Base-by-base conservation (phyloP, 345 rosid genomes). In the Populus pruinosa region DNA sequence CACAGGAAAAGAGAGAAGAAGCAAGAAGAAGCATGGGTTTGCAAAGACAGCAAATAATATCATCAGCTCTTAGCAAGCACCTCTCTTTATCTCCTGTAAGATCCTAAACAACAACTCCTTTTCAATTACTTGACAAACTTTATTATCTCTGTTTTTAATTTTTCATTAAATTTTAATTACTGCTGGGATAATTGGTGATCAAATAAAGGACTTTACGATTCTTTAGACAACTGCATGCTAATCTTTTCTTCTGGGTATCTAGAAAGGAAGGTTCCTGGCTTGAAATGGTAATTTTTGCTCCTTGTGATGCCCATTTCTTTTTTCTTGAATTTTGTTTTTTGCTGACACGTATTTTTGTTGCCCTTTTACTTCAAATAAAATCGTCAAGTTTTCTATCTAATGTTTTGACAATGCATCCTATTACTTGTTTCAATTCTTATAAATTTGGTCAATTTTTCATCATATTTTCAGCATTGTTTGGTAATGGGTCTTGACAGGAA, bases 71-170 rank as follows among this genome's bases (percentile, higher is more conserved):
- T 75, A 84, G 89, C 84, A 85, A 90, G 69, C 89, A 88, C 74
- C 79, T 94, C 71, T 83, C 88, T 31, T 53, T 88, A 43, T 85
- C 86, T 43, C 83, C 90, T 67, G 98, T 94, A 80, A 87, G 91
- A 70, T 49, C n/a, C 9, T 4, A 63, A 71, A 62, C 36, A 25
- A 20, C 53, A 14, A 78, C 2, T n/a, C 10, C 6, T 8, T 43
- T 64, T 61, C 55, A 1, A 25, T 27, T 25, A 10, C 39, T 9
- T 69, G 25, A 21, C 0, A 33, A 2, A 0, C 17, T 27, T n/a
- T 44, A 5, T 71, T 17, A 8, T 53, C 63, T 64, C 2, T 13
- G 62, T 23, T n/a, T 69, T 76, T 75, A 38, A 81, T 70, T 67
- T 11, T 50, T 14, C 64, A 63, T 44, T 69, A 12, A 69, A 44